phyloP scores from a whole-genome alignment of 1,284 basidiomycete genomes.

The Tausonia pullulans region DNA sequence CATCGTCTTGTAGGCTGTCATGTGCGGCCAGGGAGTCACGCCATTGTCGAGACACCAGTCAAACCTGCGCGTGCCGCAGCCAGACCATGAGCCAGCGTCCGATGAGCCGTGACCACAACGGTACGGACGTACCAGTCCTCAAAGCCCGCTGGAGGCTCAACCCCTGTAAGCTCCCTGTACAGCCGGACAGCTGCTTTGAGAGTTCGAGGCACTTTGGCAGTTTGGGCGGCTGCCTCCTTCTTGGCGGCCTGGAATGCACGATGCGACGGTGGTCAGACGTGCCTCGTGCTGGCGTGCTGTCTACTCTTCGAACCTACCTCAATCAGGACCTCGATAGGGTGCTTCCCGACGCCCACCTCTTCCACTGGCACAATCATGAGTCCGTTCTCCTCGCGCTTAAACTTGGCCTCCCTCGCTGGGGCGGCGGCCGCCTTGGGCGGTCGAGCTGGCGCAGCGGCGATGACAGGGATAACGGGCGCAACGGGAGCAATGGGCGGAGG shows the following conservation, averaged over 20 bases:
- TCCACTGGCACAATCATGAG: conserved; percentile 2
- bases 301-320: not conserved
- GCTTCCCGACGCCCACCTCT: not conserved
- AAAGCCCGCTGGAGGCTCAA: conserved; percentile 3
- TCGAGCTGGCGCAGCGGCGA: too few species aligned
- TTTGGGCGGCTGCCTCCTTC: not conserved
- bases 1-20: conserved; percentile 8
- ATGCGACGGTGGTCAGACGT: too few species aligned
- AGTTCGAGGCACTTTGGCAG: not conserved
- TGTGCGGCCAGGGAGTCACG: conserved; percentile 7
- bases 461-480: too few species aligned
- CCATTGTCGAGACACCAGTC: conserved; percentile 9
- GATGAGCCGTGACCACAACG: not conserved
- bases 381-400: not conserved
- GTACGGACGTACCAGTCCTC: conserved; percentile 7
- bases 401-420: not conserved
- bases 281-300: too few species aligned
- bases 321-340: conserved; percentile 10
- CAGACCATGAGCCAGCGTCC: not conserved
- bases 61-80: not conserved
- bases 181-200: not conserved
- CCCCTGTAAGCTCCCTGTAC: conserved; percentile 11
- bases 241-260: conserved; percentile 3
- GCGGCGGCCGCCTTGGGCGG: too few species aligned
- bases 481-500: too few species aligned